These are phyloP conservation scores for Phytophthora pluvialis DNA, from an alignment of 352 stramenopile genomes.

Conservation along the genomic window DNA sequence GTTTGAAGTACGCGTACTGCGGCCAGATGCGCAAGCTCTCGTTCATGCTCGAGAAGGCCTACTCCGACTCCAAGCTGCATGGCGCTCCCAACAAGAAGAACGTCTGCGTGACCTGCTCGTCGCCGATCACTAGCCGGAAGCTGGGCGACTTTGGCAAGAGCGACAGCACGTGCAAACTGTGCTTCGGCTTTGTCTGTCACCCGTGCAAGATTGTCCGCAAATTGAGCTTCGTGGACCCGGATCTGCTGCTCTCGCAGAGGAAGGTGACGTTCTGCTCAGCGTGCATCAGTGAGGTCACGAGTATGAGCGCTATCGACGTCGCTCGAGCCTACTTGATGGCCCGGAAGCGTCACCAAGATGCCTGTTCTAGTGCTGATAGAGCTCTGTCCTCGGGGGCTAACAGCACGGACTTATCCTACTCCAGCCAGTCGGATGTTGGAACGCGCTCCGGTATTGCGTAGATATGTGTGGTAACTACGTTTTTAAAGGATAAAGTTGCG, in stretches of 20 bases:
- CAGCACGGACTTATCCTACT: slow-evolving; percentile 14
- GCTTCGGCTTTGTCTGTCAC: background rate
- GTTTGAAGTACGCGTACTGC: slow-evolving; percentile 14
- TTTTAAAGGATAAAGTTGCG: no score
- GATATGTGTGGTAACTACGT: background rate
- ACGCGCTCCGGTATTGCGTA: background rate
- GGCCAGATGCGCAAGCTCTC: slow-evolving; percentile 14
- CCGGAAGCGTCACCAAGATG: slow-evolving; percentile 24
- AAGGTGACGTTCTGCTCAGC: slow-evolving; percentile 34
- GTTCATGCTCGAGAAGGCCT: slow-evolving; percentile 9
- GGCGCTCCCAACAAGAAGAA: slow-evolving; percentile 32
- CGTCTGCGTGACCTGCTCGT: slow-evolving; percentile 38
- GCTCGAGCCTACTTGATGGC: slow-evolving; percentile 41
- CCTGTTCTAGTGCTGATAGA: slow-evolving; percentile 10
- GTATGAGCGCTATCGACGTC: slow-evolving; percentile 25
- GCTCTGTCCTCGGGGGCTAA: slow-evolving; percentile 16
- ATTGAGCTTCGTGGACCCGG: slow-evolving; percentile 32
- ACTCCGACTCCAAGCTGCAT: slow-evolving; percentile 30
- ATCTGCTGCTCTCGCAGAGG: slow-evolving; percentile 19
- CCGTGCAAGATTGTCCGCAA: slow-evolving; percentile 7
- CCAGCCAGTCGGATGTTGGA: slow-evolving; percentile 3
- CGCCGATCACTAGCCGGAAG: slow-evolving; percentile 20
- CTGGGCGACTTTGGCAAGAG: slow-evolving; percentile 13
- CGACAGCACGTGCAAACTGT: slow-evolving; percentile 2
- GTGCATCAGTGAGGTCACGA: slow-evolving; percentile 24